These are phyloP conservation scores for Hamamelis virginiana DNA, from an alignment of 164 flowering plant species.

Conservation along the genomic window DNA sequence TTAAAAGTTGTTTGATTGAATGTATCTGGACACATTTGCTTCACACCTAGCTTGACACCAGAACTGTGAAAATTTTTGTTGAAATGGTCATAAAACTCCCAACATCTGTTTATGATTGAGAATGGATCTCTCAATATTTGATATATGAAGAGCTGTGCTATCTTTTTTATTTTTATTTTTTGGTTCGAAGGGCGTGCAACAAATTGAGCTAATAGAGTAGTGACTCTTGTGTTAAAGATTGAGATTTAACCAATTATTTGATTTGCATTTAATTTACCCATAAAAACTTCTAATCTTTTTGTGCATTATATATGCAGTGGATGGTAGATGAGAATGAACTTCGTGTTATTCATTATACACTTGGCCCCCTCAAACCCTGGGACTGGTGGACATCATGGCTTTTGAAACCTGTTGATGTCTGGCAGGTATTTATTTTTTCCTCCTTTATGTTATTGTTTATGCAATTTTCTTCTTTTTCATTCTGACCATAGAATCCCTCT, in stretches of 20 bases:
- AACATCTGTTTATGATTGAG: too few species aligned
- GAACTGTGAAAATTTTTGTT: too few species aligned
- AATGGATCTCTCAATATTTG: too few species aligned
- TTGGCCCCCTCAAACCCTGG: constrained; percentile 99
- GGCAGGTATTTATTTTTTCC: constrained; percentile 68
- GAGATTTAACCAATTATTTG: neutral
- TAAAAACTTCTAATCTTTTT: constrained; percentile 2
- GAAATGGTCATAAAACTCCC: too few species aligned
- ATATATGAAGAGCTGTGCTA: too few species aligned
- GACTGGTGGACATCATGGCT: constrained; percentile 99
- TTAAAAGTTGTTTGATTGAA: too few species aligned
- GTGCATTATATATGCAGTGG: constrained; percentile 62
- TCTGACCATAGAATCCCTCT: neutral
- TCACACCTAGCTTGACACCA: too few species aligned
- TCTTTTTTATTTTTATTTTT: too few species aligned
- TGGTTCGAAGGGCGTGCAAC: too few species aligned
- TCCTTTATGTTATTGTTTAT: neutral
- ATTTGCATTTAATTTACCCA: constrained; percentile 6
- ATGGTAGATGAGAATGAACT: constrained; percentile 95
- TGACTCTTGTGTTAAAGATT: neutral
- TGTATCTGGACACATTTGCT: too few species aligned
- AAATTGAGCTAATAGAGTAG: too few species aligned
- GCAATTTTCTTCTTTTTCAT: neutral
- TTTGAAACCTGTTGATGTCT: constrained; percentile 91
- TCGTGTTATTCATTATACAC: constrained; percentile 96